These are phyloP conservation scores for Kingdonia uniflora DNA, from an alignment of 164 flowering plant species.

Conservation along the genomic window DNA sequence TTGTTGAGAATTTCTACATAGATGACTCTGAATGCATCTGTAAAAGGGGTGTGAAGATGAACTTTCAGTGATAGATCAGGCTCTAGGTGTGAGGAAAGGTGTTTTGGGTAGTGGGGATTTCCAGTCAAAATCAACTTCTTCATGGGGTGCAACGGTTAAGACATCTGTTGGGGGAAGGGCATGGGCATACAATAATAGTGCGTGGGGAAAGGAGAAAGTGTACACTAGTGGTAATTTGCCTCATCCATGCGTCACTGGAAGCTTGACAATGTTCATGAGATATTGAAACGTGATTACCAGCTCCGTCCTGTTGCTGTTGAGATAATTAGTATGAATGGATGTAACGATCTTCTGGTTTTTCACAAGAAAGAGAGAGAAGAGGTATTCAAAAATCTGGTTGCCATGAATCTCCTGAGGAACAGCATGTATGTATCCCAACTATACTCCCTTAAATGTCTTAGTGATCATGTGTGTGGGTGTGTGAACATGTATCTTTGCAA, in stretches of 20 bases:
- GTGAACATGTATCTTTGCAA: too few relatives aligned
- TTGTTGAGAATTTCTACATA: slow-evolving; percentile 91
- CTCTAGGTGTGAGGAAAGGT: slow-evolving; percentile 94
- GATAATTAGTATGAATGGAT: slow-evolving; percentile 99
- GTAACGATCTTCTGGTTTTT: slow-evolving; percentile 96
- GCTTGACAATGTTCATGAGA: slow-evolving; percentile 89
- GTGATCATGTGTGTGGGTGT: too few relatives aligned
- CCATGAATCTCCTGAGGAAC: slow-evolving; percentile 97
- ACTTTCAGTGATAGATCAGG: slow-evolving; percentile 96
- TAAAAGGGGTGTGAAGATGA: slow-evolving; percentile 89
- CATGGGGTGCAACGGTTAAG: slow-evolving; percentile 51
- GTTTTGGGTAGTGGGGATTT: slow-evolving; percentile 50
- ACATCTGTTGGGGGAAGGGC: slow-evolving; percentile 79
- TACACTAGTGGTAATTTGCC: slow-evolving; percentile 63
- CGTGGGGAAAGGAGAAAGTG: slow-evolving; percentile 98
- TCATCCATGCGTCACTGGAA: slow-evolving; percentile 98
- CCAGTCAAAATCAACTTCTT: slow-evolving; percentile 70
- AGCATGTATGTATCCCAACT: slow-evolving; percentile 62
- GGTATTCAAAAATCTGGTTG: slow-evolving; percentile 82
- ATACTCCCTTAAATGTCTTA: too few relatives aligned
- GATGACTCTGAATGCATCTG: slow-evolving; percentile 81
- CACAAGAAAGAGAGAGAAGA: slow-evolving; percentile 98
- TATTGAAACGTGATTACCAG: slow-evolving; percentile 97
- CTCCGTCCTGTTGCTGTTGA: slow-evolving; percentile 99
- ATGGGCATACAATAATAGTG: slow-evolving; percentile 98